These are phyloP conservation scores for Suillus subluteus DNA, from an alignment of 768 basidiomycete genomes.

Conservation along the genomic window DNA sequence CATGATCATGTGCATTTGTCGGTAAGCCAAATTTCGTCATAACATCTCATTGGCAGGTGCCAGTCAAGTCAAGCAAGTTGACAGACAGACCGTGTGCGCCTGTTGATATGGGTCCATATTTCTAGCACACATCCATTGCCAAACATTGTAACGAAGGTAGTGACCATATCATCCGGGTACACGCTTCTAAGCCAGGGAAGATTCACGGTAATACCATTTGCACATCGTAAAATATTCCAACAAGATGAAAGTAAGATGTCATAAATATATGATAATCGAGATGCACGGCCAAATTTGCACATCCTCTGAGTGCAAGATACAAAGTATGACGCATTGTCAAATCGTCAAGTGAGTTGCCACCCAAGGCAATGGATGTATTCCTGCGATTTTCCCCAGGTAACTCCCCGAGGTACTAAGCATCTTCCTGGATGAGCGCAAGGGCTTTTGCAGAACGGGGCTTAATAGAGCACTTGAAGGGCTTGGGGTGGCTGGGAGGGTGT, in stretches of 20 bases:
- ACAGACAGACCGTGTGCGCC: neutral
- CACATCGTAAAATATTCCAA: constrained; percentile 5
- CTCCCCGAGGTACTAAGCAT: constrained; percentile 23
- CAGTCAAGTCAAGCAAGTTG: neutral
- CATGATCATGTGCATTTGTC: neutral
- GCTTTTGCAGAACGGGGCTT: constrained; percentile 55
- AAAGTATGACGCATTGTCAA: neutral
- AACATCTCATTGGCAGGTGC: neutral
- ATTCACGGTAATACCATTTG: neutral
- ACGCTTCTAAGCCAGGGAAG: neutral
- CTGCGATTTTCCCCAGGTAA: neutral
- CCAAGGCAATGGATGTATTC: neutral
- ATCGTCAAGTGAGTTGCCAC: neutral
- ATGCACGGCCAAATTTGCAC: neutral
- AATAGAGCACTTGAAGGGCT: constrained; percentile 51
- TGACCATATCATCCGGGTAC: neutral
- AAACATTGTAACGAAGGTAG: neutral
- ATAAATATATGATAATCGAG: neutral
- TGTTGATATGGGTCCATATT: neutral
- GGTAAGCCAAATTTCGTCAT: neutral
- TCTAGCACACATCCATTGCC: neutral
- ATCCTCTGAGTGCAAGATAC: neutral
- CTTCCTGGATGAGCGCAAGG: constrained; percentile 47
- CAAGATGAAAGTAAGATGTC: constrained; percentile 5
- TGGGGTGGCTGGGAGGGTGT: neutral